Conservation (phyloP, 306 rosid genomes). For the Glycine soja region DNA sequence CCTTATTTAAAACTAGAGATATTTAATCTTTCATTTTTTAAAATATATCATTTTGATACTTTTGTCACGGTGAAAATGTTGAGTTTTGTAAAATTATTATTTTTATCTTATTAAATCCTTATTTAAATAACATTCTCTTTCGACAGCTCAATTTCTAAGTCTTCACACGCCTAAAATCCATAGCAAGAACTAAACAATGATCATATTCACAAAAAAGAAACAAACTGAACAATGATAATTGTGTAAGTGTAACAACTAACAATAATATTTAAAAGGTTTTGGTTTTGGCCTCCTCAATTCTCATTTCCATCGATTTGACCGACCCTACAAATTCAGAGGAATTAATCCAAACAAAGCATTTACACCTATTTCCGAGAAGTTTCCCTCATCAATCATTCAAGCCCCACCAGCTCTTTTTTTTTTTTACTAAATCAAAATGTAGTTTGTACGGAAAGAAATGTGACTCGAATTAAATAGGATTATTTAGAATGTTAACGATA, state of each 20-base stretch:
- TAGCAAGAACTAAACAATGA: neutral
- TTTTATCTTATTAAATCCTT: neutral
- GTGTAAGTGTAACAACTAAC: neutral
- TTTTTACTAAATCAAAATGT: no score
- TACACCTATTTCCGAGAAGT: neutral
- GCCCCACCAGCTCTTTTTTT: no score
- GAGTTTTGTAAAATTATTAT: neutral
- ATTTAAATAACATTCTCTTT: neutral
- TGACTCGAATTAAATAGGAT: no score
- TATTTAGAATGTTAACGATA: no score
- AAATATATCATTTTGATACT: no score
- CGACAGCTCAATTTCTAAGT: neutral
- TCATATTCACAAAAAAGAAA: neutral
- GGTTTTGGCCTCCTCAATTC: neutral
- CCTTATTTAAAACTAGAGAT: no score
- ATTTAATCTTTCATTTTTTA: neutral
- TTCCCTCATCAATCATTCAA: constrained; percentile 2
- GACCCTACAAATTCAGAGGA: neutral
- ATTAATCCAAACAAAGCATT: neutral
- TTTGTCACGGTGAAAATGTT: no score
- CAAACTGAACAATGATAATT: no score
- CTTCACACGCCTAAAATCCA: neutral
- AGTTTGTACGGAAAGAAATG: no score
- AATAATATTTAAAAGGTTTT: neutral
- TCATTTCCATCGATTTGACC: neutral